These are phyloP conservation scores for Tephrocybe rancida DNA, from an alignment of 768 basidiomycete genomes.

Conservation along the genomic window DNA sequence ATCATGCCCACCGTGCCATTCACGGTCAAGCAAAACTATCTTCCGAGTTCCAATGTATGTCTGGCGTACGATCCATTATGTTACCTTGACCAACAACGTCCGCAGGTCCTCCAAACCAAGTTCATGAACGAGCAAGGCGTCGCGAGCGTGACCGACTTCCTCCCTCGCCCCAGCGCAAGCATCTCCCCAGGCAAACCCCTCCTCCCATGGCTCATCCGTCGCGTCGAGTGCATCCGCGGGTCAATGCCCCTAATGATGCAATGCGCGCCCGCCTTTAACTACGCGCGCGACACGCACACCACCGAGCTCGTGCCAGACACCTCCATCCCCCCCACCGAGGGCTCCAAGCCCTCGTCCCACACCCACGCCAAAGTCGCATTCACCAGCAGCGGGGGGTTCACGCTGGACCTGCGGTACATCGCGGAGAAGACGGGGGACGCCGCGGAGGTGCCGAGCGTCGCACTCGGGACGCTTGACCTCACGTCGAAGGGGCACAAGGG, in stretches of 20 bases:
- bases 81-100: too few relatives aligned
- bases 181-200: slow-evolving; percentile 54
- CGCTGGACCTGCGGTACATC: slow-evolving; percentile 80
- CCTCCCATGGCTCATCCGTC: slow-evolving; percentile 83
- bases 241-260: slow-evolving; percentile 79
- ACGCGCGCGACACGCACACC: slow-evolving; percentile 77
- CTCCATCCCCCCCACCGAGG: slow-evolving; percentile 17
- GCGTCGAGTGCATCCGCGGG: slow-evolving; percentile 88
- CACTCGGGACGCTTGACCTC: slow-evolving; percentile 65
- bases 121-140: slow-evolving; percentile 91
- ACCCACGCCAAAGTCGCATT: slow-evolving; percentile 51
- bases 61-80: too few relatives aligned
- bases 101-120: slow-evolving; percentile 84
- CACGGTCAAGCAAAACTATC: slow-evolving; percentile 79
- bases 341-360: not conserved
- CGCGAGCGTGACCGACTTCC: slow-evolving; percentile 81
- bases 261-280: slow-evolving; percentile 96
- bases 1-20: slow-evolving; percentile 74
- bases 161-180: slow-evolving; percentile 63
- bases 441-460: slow-evolving; percentile 47
- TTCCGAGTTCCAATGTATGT: slow-evolving; percentile 79
- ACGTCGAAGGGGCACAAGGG: slow-evolving; percentile 78
- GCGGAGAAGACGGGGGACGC: slow-evolving; percentile 49
- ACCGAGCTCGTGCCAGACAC: slow-evolving; percentile 57
- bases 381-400: slow-evolving; percentile 59